Evolutionary conservation across 2,329 filamentous ascomycete species (phyloP), one percentile per base, ranked within the genome.

Genomic region (Aspergillus costaricaensis): DNA sequence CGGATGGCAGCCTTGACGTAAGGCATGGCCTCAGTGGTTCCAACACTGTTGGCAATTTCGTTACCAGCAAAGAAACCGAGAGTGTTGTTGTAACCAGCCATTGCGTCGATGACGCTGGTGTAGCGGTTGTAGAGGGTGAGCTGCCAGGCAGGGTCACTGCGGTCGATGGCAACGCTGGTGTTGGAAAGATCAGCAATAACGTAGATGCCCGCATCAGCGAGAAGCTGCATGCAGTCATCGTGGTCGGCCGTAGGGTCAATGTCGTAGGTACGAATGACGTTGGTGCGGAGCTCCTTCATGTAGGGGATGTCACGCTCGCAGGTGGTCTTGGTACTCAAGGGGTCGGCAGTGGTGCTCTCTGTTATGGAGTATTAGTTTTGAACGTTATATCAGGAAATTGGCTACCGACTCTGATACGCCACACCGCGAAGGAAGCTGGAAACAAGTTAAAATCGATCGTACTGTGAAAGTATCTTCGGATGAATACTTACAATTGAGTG

Each of bases 41-140:
- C 91, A 66, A 83, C 83, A 70, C 88, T 85, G 83, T 96, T 96
- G 68, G 92, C 90, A 62, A 99, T 94, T 80, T 98, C 94, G 80
- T 99, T 98, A 73, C 95, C 95, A 67, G 93, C 93, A 76, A 98
- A 97, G 88, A 97, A 98, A 68, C 94, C 94, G 64, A 99, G 86
- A 51, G 91, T 88, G 80, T 99, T 98, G 77, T 86, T 84, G 83
- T 96, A 98, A 74, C 90, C 82, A 65, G 85, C 82, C 70, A 98
- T 80, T 65, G 85, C 83, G 72, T 97, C 92, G 61, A 99, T 82
- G 61, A 98, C 94, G 17, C 79, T 79, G 58, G 87, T 90, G 83
- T 98, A 98, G 63, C 91, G 90, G 39, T 82, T 74, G 79, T 88
- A 96, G 48, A 96, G 84, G 4, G 84, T 83, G 54, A 87, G 85